phyloP scores from a whole-genome alignment of 306 rosid species.

The Vicia sativa region DNA sequence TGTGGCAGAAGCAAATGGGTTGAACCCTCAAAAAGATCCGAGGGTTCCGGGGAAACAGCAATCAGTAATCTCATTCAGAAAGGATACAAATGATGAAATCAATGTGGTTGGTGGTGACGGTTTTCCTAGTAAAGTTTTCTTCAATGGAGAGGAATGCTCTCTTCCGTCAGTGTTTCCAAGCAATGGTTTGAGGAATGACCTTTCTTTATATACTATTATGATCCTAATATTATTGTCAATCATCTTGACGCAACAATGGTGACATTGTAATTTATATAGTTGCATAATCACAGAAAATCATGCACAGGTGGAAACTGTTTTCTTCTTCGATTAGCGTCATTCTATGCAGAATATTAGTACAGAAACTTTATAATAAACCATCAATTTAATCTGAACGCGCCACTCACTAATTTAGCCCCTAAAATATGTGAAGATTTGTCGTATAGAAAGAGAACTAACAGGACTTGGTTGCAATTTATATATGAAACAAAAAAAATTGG shows the following conservation, averaged over 20 bases:
- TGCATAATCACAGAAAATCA: too few relatives aligned
- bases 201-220: constrained; percentile 39
- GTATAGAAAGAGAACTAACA: too few relatives aligned
- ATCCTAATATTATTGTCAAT: constrained; percentile 42
- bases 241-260: constrained; percentile 48
- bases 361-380: too few relatives aligned
- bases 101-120: constrained; percentile 73
- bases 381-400: too few relatives aligned
- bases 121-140: constrained; percentile 84
- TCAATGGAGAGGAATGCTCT: constrained; percentile 91
- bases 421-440: too few relatives aligned
- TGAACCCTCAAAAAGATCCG: constrained; percentile 67
- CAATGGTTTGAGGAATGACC: constrained; percentile 45
- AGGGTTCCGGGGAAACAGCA: constrained; percentile 94
- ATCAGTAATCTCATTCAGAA: constrained; percentile 75
- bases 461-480: too few relatives aligned
- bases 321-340: too few relatives aligned
- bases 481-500: too few relatives aligned
- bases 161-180: constrained; percentile 67
- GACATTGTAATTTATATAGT: constrained; percentile 6
- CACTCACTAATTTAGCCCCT: too few relatives aligned
- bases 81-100: constrained; percentile 62
- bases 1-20: constrained; percentile 70
- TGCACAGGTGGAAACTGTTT: too few relatives aligned
- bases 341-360: too few relatives aligned